Evolutionary conservation across 1,284 basidiomycete genomes (phyloP).

Genomic region (Neolentinus lepideus): DNA sequence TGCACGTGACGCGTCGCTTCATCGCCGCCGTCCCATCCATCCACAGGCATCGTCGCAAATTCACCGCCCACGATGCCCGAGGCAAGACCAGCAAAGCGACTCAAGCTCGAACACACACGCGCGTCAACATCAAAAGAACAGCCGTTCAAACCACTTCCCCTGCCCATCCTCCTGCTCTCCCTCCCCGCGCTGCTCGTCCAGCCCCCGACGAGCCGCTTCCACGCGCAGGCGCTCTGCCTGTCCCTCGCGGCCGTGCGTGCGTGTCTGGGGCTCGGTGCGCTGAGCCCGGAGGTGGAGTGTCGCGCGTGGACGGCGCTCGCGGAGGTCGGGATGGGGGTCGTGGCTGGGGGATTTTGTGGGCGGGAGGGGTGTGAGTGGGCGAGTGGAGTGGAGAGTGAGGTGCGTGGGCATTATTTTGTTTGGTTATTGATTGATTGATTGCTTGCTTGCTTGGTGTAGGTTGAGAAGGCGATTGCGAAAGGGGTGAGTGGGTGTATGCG

Average conservation of each 20-base stretch:
- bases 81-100: neutral
- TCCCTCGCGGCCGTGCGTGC: slow-evolving; percentile 48
- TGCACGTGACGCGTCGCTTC: too few relatives aligned
- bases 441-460: slow-evolving; percentile 19
- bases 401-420: slow-evolving; percentile 17
- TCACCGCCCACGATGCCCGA: neutral
- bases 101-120: neutral
- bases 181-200: slow-evolving; percentile 52
- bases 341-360: slow-evolving; percentile 35
- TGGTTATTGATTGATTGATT: neutral
- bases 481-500: slow-evolving; percentile 27
- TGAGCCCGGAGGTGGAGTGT: slow-evolving; percentile 56
- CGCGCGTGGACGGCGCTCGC: slow-evolving; percentile 60
- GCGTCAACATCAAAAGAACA: neutral
- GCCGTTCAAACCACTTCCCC: slow-evolving; percentile 30
- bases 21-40: too few relatives aligned
- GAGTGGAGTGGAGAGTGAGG: slow-evolving; percentile 43
- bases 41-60: too few relatives aligned
- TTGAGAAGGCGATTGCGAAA: slow-evolving; percentile 43
- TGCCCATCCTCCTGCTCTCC: slow-evolving; percentile 45
- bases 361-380: slow-evolving; percentile 35
- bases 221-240: slow-evolving; percentile 44
- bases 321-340: slow-evolving; percentile 54
- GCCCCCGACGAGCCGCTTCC: slow-evolving; percentile 51
- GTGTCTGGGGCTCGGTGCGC: slow-evolving; percentile 40